Evolutionary conservation across 164 flowering plant genomes (phyloP), one percentile per base, ranked within the genome.

Genomic region (Akebia trifoliata): DNA sequence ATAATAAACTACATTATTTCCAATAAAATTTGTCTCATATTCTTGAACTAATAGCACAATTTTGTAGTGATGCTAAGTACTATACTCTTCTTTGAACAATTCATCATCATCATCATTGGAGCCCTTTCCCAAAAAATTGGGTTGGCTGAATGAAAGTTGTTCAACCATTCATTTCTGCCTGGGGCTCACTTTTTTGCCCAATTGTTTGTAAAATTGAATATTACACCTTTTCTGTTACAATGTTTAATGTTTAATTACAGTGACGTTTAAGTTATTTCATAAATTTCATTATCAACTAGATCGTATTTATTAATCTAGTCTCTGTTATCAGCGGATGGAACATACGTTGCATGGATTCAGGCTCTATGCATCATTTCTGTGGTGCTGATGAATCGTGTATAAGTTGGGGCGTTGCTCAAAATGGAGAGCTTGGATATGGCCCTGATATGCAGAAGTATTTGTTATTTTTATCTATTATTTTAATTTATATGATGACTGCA

Each of bases 391-490:
- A 58, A 26, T 94, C 99, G 0, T 94, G 97, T 75, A 94, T 90
- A 61, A 94, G 99, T 69, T 94, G 99, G 99, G 99, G 99, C 12
- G 81, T 70, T 61, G 84, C 95, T 43, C 86, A 82, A 59, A 54
- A 80, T 74, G 99, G 99, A 43, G 97, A 90, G 70, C 84, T 94
- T 30, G 99, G 99, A 74, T 86, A 90, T 79, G 99, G 99, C 15
- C 91, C 99, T 24, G 45, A 4, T 30, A 91, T 83, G 2, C 97
- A 80, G 61, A 94, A 94, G 99, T 90, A 81, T 55, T 74, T 60
- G 7, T 47, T 54, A 21, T 28, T 28, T 48, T 28, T 28, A 31
- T 3, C 28, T 48, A 14, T 20, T 48, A 28, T 25, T 20, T 11
- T 15, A 25, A 28, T 48, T 10, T 48, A 37, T 37, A 37, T 37